Conservation (phyloP, 495 filamentous ascomycete genomes). For the Penicillium angulare region DNA sequence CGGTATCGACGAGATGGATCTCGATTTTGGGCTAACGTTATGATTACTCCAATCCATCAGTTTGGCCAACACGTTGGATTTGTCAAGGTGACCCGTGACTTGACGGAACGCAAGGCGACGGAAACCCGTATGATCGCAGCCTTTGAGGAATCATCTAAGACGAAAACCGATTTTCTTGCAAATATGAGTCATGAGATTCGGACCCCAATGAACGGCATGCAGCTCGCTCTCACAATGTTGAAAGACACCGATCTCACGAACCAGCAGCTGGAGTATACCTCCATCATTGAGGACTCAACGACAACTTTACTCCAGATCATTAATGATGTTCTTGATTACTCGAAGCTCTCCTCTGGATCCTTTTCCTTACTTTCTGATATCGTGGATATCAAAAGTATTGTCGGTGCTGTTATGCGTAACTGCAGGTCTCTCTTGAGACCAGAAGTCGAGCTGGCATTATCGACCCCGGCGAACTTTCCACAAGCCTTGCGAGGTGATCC, state of each 20-base stretch:
- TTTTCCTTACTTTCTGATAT: constrained; percentile 74
- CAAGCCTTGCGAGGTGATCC: constrained; percentile 62
- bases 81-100: constrained; percentile 62
- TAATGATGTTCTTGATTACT: constrained; percentile 87
- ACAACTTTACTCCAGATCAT: constrained; percentile 80
- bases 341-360: constrained; percentile 81
- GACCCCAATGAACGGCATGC: constrained; percentile 76
- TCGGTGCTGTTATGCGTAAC: constrained; percentile 53
- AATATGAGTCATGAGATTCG: constrained; percentile 92
- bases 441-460: constrained; percentile 50
- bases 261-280: constrained; percentile 71
- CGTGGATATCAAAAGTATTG: constrained; percentile 58
- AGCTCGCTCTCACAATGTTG: constrained; percentile 69
- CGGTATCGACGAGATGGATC: constrained; percentile 60
- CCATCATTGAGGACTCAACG: constrained; percentile 77
- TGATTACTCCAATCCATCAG: constrained; percentile 60
- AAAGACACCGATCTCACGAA: constrained; percentile 62
- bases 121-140: constrained; percentile 57
- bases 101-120: constrained; percentile 60
- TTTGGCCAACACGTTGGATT: constrained; percentile 59
- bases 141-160: constrained; percentile 63
- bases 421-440: constrained; percentile 56
- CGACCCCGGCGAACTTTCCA: constrained; percentile 48
- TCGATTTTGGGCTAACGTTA: constrained; percentile 68
- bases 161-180: constrained; percentile 67